Base-by-base conservation (phyloP, 768 basidiomycete species). In the Lactifluus pinguis region DNA sequence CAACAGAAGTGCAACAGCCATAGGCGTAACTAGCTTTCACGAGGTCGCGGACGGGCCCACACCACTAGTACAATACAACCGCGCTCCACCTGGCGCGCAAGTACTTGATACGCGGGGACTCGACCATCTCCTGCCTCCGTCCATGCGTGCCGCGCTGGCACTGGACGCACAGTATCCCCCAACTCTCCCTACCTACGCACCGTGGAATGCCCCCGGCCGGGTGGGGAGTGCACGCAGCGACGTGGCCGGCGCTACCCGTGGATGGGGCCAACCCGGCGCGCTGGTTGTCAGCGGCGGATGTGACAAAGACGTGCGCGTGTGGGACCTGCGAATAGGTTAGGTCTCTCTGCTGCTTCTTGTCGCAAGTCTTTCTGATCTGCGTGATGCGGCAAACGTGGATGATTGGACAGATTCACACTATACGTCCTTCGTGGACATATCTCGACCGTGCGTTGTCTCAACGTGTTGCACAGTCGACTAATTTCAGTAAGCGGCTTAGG, bases 281-380 rank as follows among this genome's bases (percentile, higher is more conserved):
- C 75, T 97, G 6, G 83, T 95, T 19, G 87, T 98, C 25, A 93
- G 88, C 61, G 95, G 91, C 1, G 95, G 94, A 5, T 97, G 95
- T 68, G 95, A 99, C 69, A 87, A 94, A 66, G 81, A 83, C 49
- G 75, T 99, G n/a, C 78, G 87, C 41, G 91, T 99, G 0, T 98
- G 95, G 95, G 84, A 88, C 65, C 87, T 90, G 0, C 75, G 79
- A 10, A 86, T 86, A 44, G 95, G 95, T 92, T 94, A 69, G 65
- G 85, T 73, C 25, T 48, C 17, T 25, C 39, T 53, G 14, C 34
- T 45, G 10, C 47, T 19, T 14, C 32, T 48, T 21, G 9, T 44
- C 13, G 41, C 25, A 25, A 25, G 25, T 25, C 32, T 48, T 51
- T 34, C 53, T 54, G 44, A 53, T 21, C 14, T 6, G 25, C n/a